Evolutionary conservation across 805 yeast genomes (phyloP).

Genomic region (Starmerella sirachaensis): DNA sequence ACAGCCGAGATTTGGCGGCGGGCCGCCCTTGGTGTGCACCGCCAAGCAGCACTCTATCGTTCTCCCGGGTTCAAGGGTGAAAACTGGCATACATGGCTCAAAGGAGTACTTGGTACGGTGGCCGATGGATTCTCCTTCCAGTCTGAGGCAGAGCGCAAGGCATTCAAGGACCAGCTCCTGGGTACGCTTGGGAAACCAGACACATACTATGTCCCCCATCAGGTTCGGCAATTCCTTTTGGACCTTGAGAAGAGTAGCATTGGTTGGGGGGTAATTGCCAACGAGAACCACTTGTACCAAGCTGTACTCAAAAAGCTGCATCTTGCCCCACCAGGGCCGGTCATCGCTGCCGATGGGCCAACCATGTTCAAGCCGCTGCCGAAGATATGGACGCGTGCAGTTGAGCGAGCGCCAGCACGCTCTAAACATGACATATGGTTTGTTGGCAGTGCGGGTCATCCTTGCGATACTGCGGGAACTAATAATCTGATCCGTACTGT

Average conservation of each 20-base stretch:
- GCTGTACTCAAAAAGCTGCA: slow-evolving; percentile 14
- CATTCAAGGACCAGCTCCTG: slow-evolving; percentile 5
- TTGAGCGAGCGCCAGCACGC: slow-evolving; percentile 14
- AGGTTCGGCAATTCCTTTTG: slow-evolving; percentile 11
- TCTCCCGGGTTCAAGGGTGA: slow-evolving; percentile 13
- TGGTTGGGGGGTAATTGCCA: slow-evolving; percentile 26
- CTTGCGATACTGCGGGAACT: slow-evolving; percentile 18
- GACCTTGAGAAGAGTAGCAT: slow-evolving; percentile 12
- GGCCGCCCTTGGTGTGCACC: slow-evolving; percentile 16
- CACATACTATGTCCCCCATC: slow-evolving; percentile 16
- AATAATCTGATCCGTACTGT: slow-evolving; percentile 10
- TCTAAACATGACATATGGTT: slow-evolving; percentile 20
- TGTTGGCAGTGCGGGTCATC: slow-evolving; percentile 19
- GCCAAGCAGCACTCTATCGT: slow-evolving; percentile 16
- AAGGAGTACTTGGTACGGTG: slow-evolving; percentile 6
- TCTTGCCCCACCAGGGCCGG: slow-evolving; percentile 13
- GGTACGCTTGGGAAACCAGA: slow-evolving; percentile 12
- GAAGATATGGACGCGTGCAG: slow-evolving; percentile 20
- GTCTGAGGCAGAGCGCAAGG: background rate
- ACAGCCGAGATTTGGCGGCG: slow-evolving; percentile 11
- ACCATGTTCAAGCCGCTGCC: slow-evolving; percentile 24
- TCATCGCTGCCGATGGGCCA: slow-evolving; percentile 9
- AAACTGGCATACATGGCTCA: slow-evolving; percentile 14
- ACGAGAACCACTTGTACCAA: slow-evolving; percentile 21
- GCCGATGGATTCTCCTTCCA: slow-evolving; percentile 7